A percentile compares a stretch with the other conserved stretches of the same genome.
These are phyloP conservation scores for Haplographium delicatum DNA, from an alignment of 495 filamentous ascomycete species.

Conservation along the genomic window DNA sequence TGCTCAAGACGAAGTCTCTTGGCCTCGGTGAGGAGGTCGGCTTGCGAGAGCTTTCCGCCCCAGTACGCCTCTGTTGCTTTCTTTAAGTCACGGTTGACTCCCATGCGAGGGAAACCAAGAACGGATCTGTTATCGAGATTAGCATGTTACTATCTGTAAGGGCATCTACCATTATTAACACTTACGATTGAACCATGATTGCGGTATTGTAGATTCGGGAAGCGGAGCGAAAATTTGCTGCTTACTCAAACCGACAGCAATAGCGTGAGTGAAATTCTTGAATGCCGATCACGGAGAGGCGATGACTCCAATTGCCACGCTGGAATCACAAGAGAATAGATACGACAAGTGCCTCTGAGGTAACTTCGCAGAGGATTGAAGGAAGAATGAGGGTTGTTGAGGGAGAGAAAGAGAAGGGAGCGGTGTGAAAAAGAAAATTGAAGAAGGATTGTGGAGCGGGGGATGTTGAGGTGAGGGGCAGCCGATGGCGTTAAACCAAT, in stretches of 20 bases:
- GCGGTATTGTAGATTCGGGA: slow-evolving; percentile 20
- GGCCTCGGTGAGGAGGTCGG: slow-evolving; percentile 83
- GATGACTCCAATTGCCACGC: neutral
- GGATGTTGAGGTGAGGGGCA: neutral
- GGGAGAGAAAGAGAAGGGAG: neutral
- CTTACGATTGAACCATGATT: slow-evolving; percentile 80
- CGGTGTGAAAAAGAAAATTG: slow-evolving; percentile 1
- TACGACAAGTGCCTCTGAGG: neutral
- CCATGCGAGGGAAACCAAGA: slow-evolving; percentile 91
- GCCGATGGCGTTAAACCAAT: too few relatives aligned
- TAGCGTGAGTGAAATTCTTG: slow-evolving; percentile 3
- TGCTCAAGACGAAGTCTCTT: slow-evolving; percentile 93
- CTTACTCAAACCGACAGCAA: neutral
- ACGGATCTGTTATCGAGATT: slow-evolving; percentile 43
- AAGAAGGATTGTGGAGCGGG: neutral
- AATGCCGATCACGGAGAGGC: neutral
- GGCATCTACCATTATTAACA: slow-evolving; percentile 7
- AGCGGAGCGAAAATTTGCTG: neutral
- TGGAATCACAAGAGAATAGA: neutral
- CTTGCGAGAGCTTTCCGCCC: slow-evolving; percentile 85
- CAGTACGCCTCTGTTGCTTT: slow-evolving; percentile 98
- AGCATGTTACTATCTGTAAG: slow-evolving; percentile 15
- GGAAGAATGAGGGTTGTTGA: slow-evolving; percentile 3
- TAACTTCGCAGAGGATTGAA: neutral
- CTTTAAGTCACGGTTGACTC: slow-evolving; percentile 96